Evolutionary conservation across 371 early-diverging fungal species (phyloP).

Genomic region (Actinomucor elegans): DNA sequence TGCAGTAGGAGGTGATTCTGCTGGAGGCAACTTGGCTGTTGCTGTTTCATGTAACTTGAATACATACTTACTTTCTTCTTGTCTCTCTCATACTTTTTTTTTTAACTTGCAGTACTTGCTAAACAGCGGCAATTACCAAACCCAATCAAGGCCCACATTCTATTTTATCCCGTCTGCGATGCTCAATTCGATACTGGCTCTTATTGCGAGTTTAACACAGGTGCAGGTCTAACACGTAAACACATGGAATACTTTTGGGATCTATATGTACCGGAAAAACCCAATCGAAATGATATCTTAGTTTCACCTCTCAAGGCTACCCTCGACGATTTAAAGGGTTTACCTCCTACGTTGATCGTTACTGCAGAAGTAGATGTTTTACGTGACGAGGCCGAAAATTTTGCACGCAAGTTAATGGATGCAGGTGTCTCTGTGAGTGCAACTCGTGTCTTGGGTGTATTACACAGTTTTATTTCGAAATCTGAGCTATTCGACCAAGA

Average conservation of each 20-base stretch:
- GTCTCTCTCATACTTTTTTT: no score
- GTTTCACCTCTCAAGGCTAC: constrained; percentile 11
- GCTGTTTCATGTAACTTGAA: constrained; percentile 7
- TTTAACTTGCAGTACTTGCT: constrained; percentile 12
- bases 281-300: constrained; percentile 3
- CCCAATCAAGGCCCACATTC: constrained; percentile 3
- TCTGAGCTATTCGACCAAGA: constrained; percentile 2
- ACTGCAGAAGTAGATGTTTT: constrained; percentile 17
- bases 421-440: constrained; percentile 14
- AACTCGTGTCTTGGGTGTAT: constrained; percentile 11
- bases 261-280: constrained; percentile 11
- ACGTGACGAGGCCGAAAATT: constrained; percentile 18
- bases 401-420: constrained; percentile 15
- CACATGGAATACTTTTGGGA: constrained; percentile 7
- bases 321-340: constrained; percentile 1
- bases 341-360: constrained; percentile 19
- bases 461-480: constrained; percentile 16
- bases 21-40: constrained; percentile 24
- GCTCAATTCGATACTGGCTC: constrained; percentile 5
- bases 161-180: constrained; percentile 19
- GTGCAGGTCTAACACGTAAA: neutral
- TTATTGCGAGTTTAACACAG: constrained; percentile 11
- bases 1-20: constrained; percentile 26
- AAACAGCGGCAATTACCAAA: constrained; percentile 8
- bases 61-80: no score